phyloP scores from a whole-genome alignment of 202 grass and related monocot genomes.

The Schoenoplectus tabernaemontani region DNA sequence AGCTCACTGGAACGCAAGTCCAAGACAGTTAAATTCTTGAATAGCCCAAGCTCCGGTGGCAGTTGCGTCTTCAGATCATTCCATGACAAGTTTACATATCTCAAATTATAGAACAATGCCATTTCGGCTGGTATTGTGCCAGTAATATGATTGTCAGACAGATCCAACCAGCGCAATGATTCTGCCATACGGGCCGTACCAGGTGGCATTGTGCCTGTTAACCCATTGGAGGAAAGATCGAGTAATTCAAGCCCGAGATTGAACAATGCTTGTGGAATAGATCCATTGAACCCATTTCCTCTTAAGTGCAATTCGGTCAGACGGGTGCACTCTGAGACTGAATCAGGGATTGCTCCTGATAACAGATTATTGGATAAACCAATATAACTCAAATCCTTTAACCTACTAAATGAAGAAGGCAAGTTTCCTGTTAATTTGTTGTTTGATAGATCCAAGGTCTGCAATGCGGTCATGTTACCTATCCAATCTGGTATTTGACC shows the following conservation, averaged over 20 bases:
- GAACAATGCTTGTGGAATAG: slow-evolving; percentile 62
- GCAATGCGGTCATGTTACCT: slow-evolving; percentile 39
- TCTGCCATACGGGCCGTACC: slow-evolving; percentile 46
- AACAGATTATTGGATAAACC: slow-evolving; percentile 58
- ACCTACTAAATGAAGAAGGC: slow-evolving; percentile 47
- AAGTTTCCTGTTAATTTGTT: slow-evolving; percentile 60
- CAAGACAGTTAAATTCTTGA: slow-evolving; percentile 62
- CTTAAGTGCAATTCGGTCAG: slow-evolving; percentile 56
- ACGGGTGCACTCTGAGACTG: slow-evolving; percentile 44
- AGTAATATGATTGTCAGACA: slow-evolving; percentile 52
- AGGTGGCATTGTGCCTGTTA: slow-evolving; percentile 43
- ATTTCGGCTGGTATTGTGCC: slow-evolving; percentile 68
- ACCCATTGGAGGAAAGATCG: slow-evolving; percentile 70
- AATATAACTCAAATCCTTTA: slow-evolving; percentile 77
- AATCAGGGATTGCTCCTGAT: slow-evolving; percentile 39
- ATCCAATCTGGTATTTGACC: slow-evolving; percentile 59
- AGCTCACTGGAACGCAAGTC: slow-evolving; percentile 61
- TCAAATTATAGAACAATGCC: slow-evolving; percentile 51
- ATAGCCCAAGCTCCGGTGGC: slow-evolving; percentile 62
- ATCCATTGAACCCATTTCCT: slow-evolving; percentile 46
- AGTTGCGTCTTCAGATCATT: slow-evolving; percentile 69
- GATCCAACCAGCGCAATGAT: slow-evolving; percentile 62
- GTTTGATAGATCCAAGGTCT: slow-evolving; percentile 57
- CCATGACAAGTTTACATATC: slow-evolving; percentile 71
- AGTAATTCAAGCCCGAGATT: slow-evolving; percentile 63